A percentile compares a stretch with the other conserved stretches of the same genome.
These are phyloP conservation scores for Senna tora DNA, from an alignment of 306 rosid species.

Conservation along the genomic window DNA sequence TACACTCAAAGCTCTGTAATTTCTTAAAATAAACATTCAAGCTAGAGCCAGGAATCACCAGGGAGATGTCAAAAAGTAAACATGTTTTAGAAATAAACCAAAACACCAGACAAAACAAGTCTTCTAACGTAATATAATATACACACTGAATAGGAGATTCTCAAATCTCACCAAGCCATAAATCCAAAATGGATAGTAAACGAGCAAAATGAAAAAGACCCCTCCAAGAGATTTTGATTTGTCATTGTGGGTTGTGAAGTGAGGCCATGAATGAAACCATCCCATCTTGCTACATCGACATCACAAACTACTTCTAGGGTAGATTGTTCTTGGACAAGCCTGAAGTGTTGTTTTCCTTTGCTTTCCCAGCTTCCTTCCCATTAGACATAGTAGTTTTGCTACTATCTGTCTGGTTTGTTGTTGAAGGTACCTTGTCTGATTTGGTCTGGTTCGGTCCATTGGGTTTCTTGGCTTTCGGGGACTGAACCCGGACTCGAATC, in stretches of 20 bases:
- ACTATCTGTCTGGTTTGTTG: slow-evolving; percentile 36
- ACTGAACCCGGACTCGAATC: slow-evolving; percentile 49
- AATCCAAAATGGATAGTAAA: slow-evolving; percentile 27
- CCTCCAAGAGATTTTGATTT: neutral
- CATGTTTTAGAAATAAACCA: neutral
- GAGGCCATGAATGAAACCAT: slow-evolving; percentile 32
- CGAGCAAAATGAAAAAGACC: neutral
- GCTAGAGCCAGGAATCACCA: slow-evolving; percentile 1
- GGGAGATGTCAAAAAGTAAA: neutral
- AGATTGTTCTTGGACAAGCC: slow-evolving; percentile 37
- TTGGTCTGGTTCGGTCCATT: slow-evolving; percentile 44
- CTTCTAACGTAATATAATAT: neutral
- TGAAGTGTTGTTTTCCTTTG: slow-evolving; percentile 46
- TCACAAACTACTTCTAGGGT: slow-evolving; percentile 29
- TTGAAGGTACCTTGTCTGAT: slow-evolving; percentile 29
- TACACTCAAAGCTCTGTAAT: no score
- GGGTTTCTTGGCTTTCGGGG: slow-evolving; percentile 54
- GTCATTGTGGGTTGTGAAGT: neutral
- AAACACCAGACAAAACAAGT: slow-evolving; percentile 20
- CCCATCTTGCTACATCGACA: slow-evolving; percentile 17
- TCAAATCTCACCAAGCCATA: slow-evolving; percentile 43
- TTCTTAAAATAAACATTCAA: neutral
- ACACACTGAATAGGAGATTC: slow-evolving; percentile 36
- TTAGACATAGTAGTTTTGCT: slow-evolving; percentile 48
- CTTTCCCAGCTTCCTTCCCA: slow-evolving; percentile 54